Evolutionary conservation across 345 rosid species (phyloP), one percentile per base, ranked within the genome.

Genomic region (Tarenaya hassleriana): DNA sequence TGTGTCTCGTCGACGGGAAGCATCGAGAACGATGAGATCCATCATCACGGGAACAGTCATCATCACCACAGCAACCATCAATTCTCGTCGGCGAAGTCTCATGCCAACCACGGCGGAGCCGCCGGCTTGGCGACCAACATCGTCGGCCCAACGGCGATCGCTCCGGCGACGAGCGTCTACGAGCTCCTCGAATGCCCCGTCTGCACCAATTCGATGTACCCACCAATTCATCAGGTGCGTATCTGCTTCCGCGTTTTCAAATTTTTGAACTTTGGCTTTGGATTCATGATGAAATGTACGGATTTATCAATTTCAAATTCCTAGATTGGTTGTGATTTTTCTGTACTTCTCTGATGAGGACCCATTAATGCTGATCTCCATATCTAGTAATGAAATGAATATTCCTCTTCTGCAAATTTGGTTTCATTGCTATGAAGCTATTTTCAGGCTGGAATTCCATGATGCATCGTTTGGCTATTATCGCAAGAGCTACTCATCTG

Each of bases 201-300:
- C 48, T 88, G 96, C 60, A 81, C 96, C 63, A 88, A 81, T 63
- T 88, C 90, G 34, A 88, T 88, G 96, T 84, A 84, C 67, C 96
- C 96, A 42, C 94, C 96, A 16, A 88, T 88, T 43, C 96, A 88
- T 57, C 96, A 88, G 96, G 96, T 88, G 48, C 42, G 42, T 39
- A 34, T 37, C 10, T 5, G 29, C 5, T 24, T 24, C 29, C 29
- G 2, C 29, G 2, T 24, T 24, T 24, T 5, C 2, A 24, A 24
- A 24, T 24, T 2, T 5, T 24, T 24, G 29, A 24, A 24, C 2
- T 24, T 24, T 5, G 5, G 2, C 5, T 2, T 5, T 24, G 29
- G 29, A 24, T 2, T 39, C 16, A 39, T 39, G 42, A 39, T 7
- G 3, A 7, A 10, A 9, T 35, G 11, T n/a, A 35, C 9, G 40